phyloP scores from a whole-genome alignment of 2,329 filamentous ascomycete species.

The Thermochaetoides dissita region DNA sequence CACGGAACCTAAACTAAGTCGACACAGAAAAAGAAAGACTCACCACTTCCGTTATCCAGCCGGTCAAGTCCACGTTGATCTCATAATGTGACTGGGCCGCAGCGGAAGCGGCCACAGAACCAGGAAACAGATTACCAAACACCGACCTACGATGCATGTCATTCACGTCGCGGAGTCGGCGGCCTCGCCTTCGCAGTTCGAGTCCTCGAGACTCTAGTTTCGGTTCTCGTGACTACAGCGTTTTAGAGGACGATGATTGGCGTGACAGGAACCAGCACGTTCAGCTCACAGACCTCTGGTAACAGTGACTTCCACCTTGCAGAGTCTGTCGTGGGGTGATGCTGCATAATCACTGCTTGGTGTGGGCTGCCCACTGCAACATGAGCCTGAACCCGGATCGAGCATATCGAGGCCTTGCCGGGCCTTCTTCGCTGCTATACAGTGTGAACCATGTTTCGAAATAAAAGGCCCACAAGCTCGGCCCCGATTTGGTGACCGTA shows the following conservation, averaged over 20 bases:
- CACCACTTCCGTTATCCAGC: background rate
- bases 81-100: conserved; percentile 6
- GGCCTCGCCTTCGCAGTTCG: background rate
- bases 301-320: conserved; percentile 16
- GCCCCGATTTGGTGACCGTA: conserved; percentile 4
- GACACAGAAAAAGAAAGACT: conserved; percentile 1
- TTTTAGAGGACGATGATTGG: conserved; percentile 6
- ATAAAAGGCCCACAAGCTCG: background rate
- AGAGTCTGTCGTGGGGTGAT: conserved; percentile 15
- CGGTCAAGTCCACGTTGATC: conserved; percentile 2
- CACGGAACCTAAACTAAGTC: background rate
- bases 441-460: background rate
- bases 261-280: conserved; percentile 7
- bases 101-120: conserved; percentile 1
- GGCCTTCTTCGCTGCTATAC: background rate
- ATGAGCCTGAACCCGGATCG: conserved; percentile 5
- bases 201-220: conserved; percentile 5
- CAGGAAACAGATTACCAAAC: conserved; percentile 1
- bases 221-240: conserved; percentile 4
- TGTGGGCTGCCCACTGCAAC: conserved; percentile 4
- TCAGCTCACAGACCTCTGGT: conserved; percentile 10
- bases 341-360: conserved; percentile 1
- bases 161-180: background rate
- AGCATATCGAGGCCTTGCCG: conserved; percentile 7
- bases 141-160: background rate